A percentile compares a stretch with the other conserved stretches of the same genome.
Evolutionary conservation across 2,329 filamentous ascomycete genomes (phyloP).

Genomic region (Chalaropsis thielavioides): DNA sequence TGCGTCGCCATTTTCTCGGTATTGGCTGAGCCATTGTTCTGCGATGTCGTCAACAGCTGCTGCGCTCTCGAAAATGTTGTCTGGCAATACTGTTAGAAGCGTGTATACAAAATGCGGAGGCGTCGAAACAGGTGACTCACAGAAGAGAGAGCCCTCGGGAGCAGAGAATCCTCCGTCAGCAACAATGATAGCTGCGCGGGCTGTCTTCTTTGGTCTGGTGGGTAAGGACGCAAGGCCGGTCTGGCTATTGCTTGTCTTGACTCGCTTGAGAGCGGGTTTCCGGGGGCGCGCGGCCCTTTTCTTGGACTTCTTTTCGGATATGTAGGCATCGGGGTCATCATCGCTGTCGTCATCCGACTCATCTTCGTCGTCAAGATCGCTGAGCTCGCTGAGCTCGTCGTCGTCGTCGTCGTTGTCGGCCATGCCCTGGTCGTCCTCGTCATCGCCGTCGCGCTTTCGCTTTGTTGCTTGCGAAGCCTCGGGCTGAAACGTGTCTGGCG

Average conservation of each 20-base stretch:
- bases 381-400: conserved; percentile 26
- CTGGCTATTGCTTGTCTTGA: conserved; percentile 44
- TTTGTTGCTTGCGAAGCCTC: conserved; percentile 35
- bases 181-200: conserved; percentile 33
- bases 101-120: background rate
- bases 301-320: conserved; percentile 23
- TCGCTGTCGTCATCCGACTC: conserved; percentile 31
- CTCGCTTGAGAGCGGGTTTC: conserved; percentile 49
- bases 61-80: conserved; percentile 48
- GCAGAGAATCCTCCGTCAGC: conserved; percentile 13
- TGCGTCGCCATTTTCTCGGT: conserved; percentile 37
- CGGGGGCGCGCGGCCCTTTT: conserved; percentile 30
- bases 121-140: conserved; percentile 19
- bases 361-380: conserved; percentile 28
- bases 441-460: conserved; percentile 42
- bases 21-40: conserved; percentile 45
- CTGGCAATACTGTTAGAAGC: conserved; percentile 26
- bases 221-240: conserved; percentile 30
- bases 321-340: conserved; percentile 27
- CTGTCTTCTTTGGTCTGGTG: conserved; percentile 42
- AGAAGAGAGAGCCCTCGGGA: conserved; percentile 16
- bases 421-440: conserved; percentile 32
- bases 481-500: conserved; percentile 43
- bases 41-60: conserved; percentile 42
- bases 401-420: conserved; percentile 30